Evolutionary conservation across 208 protist species (phyloP).

Genomic region (Angomonas ambiguus): DNA sequence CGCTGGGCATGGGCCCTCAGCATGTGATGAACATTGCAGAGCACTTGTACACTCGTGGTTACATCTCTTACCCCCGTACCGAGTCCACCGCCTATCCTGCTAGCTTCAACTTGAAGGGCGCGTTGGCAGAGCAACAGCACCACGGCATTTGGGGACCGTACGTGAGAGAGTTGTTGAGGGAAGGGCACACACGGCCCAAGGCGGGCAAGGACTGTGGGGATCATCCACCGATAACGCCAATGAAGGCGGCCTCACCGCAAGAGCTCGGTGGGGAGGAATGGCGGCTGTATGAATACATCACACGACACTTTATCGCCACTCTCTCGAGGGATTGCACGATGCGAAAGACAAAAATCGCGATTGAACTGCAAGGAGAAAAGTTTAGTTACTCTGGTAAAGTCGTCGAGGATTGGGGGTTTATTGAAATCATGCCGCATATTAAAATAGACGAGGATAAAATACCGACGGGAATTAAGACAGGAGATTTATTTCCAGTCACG

Average conservation of each 20-base stretch:
- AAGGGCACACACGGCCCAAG: conserved; percentile 69
- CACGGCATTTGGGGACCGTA: conserved; percentile 70
- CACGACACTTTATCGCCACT: conserved; percentile 85
- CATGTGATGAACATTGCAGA: conserved; percentile 95
- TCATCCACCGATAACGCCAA: conserved; percentile 91
- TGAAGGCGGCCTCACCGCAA: conserved; percentile 48
- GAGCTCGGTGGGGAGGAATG: conserved; percentile 83
- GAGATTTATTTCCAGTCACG: conserved; percentile 73
- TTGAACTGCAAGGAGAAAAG: conserved; percentile 74
- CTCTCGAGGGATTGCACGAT: conserved; percentile 78
- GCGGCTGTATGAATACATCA: conserved; percentile 88
- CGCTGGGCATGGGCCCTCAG: conserved; percentile 88
- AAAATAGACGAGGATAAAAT: conserved; percentile 74
- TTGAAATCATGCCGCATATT: conserved; percentile 72
- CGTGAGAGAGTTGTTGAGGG: conserved; percentile 53
- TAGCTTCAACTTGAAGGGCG: conserved; percentile 77
- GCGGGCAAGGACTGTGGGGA: conserved; percentile 86
- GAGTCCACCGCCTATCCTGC: conserved; percentile 93
- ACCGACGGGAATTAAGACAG: conserved; percentile 49
- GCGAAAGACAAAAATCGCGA: conserved; percentile 58
- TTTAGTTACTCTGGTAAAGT: conserved; percentile 72
- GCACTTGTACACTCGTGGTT: conserved; percentile 95
- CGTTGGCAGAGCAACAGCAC: conserved; percentile 50
- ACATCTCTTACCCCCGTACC: conserved; percentile 97
- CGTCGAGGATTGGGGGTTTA: conserved; percentile 84